Evolutionary conservation across 306 rosid genomes (phyloP), one percentile per base, ranked within the genome.

Genomic region (Cicer judaicum): DNA sequence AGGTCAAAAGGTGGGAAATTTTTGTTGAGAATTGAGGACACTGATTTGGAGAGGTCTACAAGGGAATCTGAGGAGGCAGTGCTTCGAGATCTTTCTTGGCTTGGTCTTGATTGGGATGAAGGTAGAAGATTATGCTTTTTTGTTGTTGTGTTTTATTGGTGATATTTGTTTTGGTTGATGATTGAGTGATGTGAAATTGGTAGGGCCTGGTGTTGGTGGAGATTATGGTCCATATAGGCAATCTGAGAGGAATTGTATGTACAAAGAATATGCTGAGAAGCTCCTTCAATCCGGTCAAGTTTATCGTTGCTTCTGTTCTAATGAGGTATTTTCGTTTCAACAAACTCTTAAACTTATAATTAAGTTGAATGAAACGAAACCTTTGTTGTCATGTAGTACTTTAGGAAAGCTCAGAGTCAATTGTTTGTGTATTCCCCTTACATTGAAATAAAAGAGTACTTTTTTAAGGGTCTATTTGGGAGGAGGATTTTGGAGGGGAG

Each of bases 21-120:
- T 73, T 81, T 93, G 70, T 64, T 93, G 89, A 93, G 97, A 82
- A 90, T 94, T 68, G 99, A 94, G 86, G 99, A 92, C 64, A 94
- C 99, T 76, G 99, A 94, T 80, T 89, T 94, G 92, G 97, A 90
- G 87, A 88, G 99, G 89, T 94, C 99, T 70, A 92, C 97, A 5
- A 79, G 80, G 65, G 87, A 94, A 70, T 94, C 97, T 53, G 99
- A 94, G 81, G 95, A 87, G 68, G 93, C 99, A 21, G 39, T 94
- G 83, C 81, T 94, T 66, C 86, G 71, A 70, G 99, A 92, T 81
- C 92, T 94, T 70, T 80, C 97, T 48, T 92, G 99, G 99, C 97
- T 94, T 76, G 97, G 99, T 40, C 96, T 94, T 73, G 83, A 88
- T 75, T 94, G 95, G 93, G 96, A 94, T 84, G 97, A 94, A 86